Conservation (phyloP, 371 early-diverging fungal genomes). For the Apophysomyces sp. region DNA sequence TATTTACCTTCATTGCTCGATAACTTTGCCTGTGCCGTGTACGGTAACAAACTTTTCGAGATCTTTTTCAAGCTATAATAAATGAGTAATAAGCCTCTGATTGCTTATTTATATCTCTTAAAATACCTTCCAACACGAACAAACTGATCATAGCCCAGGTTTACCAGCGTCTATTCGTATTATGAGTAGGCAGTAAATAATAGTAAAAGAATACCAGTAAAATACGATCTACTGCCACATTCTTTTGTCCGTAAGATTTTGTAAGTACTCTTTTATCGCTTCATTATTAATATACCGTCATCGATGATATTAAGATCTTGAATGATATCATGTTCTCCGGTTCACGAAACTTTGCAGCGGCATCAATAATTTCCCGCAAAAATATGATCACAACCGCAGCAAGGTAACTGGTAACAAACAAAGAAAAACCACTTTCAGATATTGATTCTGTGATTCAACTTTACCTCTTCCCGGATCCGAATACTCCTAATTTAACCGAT, state of each 20-base stretch:
- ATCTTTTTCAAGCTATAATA: constrained; percentile 71
- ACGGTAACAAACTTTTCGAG: constrained; percentile 66
- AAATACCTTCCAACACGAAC: constrained; percentile 78
- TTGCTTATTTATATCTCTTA: not conserved
- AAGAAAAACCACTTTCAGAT: not conserved
- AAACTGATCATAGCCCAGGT: constrained; percentile 76
- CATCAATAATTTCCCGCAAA: constrained; percentile 57
- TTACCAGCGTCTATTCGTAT: constrained; percentile 47
- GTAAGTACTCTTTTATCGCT: not conserved
- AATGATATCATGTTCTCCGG: constrained; percentile 41
- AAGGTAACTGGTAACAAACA: constrained; percentile 53
- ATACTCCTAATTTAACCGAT: constrained; percentile 60
- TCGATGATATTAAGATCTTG: constrained; percentile 63
- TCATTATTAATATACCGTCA: constrained; percentile 46
- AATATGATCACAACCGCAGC: constrained; percentile 79
- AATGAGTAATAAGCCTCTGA: not conserved
- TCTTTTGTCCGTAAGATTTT: constrained; percentile 22
- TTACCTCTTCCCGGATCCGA: constrained; percentile 82
- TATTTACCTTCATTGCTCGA: constrained; percentile 50
- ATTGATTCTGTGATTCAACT: not conserved
- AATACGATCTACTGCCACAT: constrained; percentile 91
- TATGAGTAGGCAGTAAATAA: not conserved
- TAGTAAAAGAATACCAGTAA: constrained; percentile 38
- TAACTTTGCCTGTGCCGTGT: constrained; percentile 56
- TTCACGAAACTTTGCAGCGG: constrained; percentile 31